Evolutionary conservation across 805 yeast genomes (phyloP).

Genomic region (Dipodascus albidus): DNA sequence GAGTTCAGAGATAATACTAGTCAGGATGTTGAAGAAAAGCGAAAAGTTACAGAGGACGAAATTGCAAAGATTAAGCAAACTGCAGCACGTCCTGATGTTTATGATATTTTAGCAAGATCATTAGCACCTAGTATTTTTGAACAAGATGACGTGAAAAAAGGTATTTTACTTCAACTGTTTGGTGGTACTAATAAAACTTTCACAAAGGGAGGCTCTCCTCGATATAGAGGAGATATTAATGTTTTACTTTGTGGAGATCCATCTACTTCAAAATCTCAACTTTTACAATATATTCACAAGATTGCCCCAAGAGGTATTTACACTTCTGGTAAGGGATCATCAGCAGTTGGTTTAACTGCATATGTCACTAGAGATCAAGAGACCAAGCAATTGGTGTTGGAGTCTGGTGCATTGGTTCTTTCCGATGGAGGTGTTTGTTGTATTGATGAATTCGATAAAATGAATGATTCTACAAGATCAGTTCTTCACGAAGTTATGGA

Average conservation of each 20-base stretch:
- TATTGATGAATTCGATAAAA: slow-evolving; percentile 96
- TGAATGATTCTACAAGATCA: slow-evolving; percentile 89
- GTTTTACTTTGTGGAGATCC: slow-evolving; percentile 95
- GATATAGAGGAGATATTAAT: slow-evolving; percentile 93
- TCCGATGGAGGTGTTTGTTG: slow-evolving; percentile 99
- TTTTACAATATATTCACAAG: slow-evolving; percentile 88
- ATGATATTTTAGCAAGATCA: slow-evolving; percentile 78
- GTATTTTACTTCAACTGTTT: slow-evolving; percentile 80
- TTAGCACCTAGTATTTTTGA: slow-evolving; percentile 96
- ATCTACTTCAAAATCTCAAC: slow-evolving; percentile 91
- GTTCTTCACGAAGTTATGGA: slow-evolving; percentile 99
- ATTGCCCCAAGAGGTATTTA: slow-evolving; percentile 97
- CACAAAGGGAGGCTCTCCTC: slow-evolving; percentile 66
- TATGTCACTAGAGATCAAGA: slow-evolving; percentile 91
- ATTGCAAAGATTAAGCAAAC: slow-evolving; percentile 48
- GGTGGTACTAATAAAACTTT: slow-evolving; percentile 92
- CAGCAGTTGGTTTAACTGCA: slow-evolving; percentile 98
- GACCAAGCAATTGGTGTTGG: slow-evolving; percentile 85
- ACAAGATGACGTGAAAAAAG: slow-evolving; percentile 94
- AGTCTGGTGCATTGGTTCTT: slow-evolving; percentile 89
- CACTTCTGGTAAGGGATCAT: slow-evolving; percentile 97
- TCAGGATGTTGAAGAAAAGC: slow-evolving; percentile 64
- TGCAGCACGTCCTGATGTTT: slow-evolving; percentile 63
- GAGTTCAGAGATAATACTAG: slow-evolving; percentile 22
- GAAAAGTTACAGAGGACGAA: slow-evolving; percentile 60